Evolutionary conservation across 305 asterid species (phyloP), one percentile per base, ranked within the genome.

Genomic region (Fraxinus paxiana): DNA sequence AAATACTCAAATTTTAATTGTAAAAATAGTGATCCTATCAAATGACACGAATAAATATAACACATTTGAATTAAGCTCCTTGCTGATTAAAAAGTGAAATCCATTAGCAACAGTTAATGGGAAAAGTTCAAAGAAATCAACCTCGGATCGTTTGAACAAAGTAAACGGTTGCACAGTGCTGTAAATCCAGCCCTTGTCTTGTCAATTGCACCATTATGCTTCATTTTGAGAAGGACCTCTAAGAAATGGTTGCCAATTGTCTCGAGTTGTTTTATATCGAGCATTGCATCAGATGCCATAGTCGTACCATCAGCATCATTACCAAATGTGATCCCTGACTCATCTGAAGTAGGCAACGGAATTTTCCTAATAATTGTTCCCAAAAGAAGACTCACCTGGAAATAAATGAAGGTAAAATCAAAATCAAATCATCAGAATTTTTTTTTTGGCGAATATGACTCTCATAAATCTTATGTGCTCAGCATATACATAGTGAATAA

Each of bases 131-230:
- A 61, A 28, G 35, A 76, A 82, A 61, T 87, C 75, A 72, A 96
- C 99, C 98, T 91, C 69, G 97, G 91, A 87, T 96, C 96, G 82
- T 96, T 84, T 48, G 99, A 96, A 84, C 97, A 96, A 77, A 96
- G 98, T 86, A 96, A 86, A 77, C 97, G 98, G 86, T 96, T 96
- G 90, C 99, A 96, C 65, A 96, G 92, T 63, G 99, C 99, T 41
- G 99, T 94, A 86, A 96, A 96, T 79, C 99, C 99, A 69, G 99
- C 99, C 90, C 99, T 90, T 54, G 99, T 96, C 88, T 96, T 96
- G 87, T 96, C 98, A 79, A 96, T 94, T 77, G 99, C 99, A 70
- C 99, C 99, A 81, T 82, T 96, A 80, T 96, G 99, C 88, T 96
- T 96, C 99, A 96, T 92, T 91, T 96, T 96, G 82, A 96, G 87